phyloP scores from a whole-genome alignment of 2,329 filamentous ascomycete genomes.

The Apiospora koreana region DNA sequence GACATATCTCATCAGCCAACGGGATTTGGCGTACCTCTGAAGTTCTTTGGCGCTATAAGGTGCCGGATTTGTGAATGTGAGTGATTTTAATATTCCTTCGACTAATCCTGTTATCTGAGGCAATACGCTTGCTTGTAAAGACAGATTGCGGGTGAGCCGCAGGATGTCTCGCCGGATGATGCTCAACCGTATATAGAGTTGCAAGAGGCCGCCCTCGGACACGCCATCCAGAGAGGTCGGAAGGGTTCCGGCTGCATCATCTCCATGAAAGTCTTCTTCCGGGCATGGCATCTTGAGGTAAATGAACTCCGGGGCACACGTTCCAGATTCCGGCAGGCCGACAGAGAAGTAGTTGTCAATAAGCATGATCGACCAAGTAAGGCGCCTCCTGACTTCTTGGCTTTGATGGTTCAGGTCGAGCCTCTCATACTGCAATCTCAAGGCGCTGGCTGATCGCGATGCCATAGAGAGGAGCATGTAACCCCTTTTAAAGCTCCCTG shows the following conservation, averaged over 20 bases:
- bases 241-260: background rate
- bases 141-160: slow-evolving; percentile 21
- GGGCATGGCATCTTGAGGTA: slow-evolving; percentile 44
- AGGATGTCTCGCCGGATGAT: slow-evolving; percentile 24
- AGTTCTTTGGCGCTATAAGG: too few relatives aligned
- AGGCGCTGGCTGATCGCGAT: slow-evolving; percentile 43
- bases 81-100: background rate
- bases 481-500: slow-evolving; percentile 44
- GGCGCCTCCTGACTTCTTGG: slow-evolving; percentile 43
- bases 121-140: slow-evolving; percentile 20
- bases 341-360: slow-evolving; percentile 44
- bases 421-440: slow-evolving; percentile 43
- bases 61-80: background rate
- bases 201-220: slow-evolving; percentile 18
- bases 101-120: background rate
- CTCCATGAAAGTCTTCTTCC: slow-evolving; percentile 41
- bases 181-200: slow-evolving; percentile 20
- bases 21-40: background rate
- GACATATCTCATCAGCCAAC: background rate
- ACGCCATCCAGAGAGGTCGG: background rate
- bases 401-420: slow-evolving; percentile 39
- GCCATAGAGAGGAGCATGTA: slow-evolving; percentile 47
- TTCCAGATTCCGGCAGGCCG: slow-evolving; percentile 46
- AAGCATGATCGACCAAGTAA: slow-evolving; percentile 48
- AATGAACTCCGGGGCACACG: slow-evolving; percentile 43